Evolutionary conservation across 352 stramenopile genomes (phyloP), one percentile per base, ranked within the genome.

Genomic region (Globisporangium alternatum): DNA sequence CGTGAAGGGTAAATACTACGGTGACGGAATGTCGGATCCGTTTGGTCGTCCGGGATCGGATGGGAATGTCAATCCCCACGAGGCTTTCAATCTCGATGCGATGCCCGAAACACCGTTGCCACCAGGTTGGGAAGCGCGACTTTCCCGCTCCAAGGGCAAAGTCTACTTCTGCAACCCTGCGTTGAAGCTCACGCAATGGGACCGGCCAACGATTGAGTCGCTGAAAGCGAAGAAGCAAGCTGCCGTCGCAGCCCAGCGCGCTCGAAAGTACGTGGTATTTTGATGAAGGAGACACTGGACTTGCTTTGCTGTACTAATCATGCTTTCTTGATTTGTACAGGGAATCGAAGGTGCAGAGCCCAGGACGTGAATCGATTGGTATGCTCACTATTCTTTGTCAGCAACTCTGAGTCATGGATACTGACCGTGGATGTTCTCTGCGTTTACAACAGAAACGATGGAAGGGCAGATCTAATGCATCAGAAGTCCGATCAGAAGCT

Each of bases 1-100:
- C 52, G 80, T 93, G 13, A 93, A 93, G 65, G 84, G 81, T 25
- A 95, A 95, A 61, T 95, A 95, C 64, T 89, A 91, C 54, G 77
- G 75, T 15, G 64, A 69, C 17, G 51, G 64, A 1, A 35, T 47
- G 35, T 25, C 53, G 21, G 62, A 67, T 19, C 22, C 41, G 17
- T 22, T 62, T 28, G 62, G 54, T 31, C 61, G 61, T 7, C 61
- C 53, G 8, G 60, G 60, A 15, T 41, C 17, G 8, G 43, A 62
- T 12, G 56, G 56, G 5, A 58, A 22, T n/a, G 17, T 28, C 22
- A 62, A 61, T 25, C 45, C 47, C 1, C 71, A 72, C 39, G 80
- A 91, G 33, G 87, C 81, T 2, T 80, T 90, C 51, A 91, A 91
- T 60, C 61, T 93, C 21, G 84, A 93, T 37, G 71, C 78, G 6